Evolutionary conservation across 2,329 filamentous ascomycete genomes (phyloP).

Genomic region (Chaetothyriales sp.): DNA sequence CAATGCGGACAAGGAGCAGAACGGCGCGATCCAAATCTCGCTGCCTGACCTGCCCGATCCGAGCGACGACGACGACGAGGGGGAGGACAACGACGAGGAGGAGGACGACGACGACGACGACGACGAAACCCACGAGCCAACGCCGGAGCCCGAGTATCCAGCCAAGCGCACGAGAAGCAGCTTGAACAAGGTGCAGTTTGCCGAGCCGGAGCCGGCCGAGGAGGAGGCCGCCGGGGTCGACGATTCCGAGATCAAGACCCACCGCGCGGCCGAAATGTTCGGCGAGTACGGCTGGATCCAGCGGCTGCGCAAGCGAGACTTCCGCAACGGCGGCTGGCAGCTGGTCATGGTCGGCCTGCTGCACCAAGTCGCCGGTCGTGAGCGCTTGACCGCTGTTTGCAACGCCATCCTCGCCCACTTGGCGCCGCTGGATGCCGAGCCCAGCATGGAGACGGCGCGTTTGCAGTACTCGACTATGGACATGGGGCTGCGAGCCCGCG

Average conservation of each 20-base stretch:
- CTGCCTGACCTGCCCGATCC: conserved; percentile 63
- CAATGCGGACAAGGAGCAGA: conserved; percentile 52
- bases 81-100: conserved; percentile 47
- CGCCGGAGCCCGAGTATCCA: conserved; percentile 58
- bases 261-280: conserved; percentile 59
- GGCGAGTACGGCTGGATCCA: conserved; percentile 70
- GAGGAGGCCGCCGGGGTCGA: conserved; percentile 26
- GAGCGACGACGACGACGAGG: conserved; percentile 52
- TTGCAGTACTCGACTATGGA: conserved; percentile 62
- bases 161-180: conserved; percentile 69
- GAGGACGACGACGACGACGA: conserved; percentile 45
- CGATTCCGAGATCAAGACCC: conserved; percentile 24
- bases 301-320: conserved; percentile 67
- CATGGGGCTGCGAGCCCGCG: conserved; percentile 67
- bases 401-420: conserved; percentile 68
- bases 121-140: conserved; percentile 41
- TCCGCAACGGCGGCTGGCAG: conserved; percentile 79
- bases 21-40: conserved; percentile 64
- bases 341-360: conserved; percentile 75
- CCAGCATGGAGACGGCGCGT: conserved; percentile 60
- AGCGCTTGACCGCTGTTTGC: conserved; percentile 55
- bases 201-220: conserved; percentile 38
- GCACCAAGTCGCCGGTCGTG: conserved; percentile 67
- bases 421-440: conserved; percentile 63
- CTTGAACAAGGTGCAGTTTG: conserved; percentile 60